Evolutionary conservation across 176 grass and related monocot genomes (phyloP).

Genomic region (Carex cristatella): DNA sequence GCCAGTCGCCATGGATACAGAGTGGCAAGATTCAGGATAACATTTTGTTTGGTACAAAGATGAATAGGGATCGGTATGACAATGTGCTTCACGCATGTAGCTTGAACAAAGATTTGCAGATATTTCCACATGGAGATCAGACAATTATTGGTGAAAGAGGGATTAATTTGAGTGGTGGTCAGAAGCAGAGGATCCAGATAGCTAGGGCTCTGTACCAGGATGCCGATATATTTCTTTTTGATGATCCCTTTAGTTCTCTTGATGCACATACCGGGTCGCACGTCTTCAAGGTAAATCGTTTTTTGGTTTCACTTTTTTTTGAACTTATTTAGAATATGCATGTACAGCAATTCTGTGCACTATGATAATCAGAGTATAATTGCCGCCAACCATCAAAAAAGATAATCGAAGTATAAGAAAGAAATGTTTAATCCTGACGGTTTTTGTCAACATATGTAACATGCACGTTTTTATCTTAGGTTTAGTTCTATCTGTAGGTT

Average conservation of each 20-base stretch:
- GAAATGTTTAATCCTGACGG: not conserved
- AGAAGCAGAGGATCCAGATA: slow-evolving; percentile 47
- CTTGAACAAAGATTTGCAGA: slow-evolving; percentile 45
- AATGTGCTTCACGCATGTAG: slow-evolving; percentile 36
- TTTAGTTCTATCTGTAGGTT: no score
- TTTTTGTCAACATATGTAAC: not conserved
- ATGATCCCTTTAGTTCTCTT: slow-evolving; percentile 42
- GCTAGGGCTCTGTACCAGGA: slow-evolving; percentile 46
- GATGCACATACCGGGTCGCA: slow-evolving; percentile 52
- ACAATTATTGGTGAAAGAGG: slow-evolving; percentile 44
- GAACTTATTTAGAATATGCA: not conserved
- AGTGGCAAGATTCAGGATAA: slow-evolving; percentile 46
- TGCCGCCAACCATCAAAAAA: no score
- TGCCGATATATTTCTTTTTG: slow-evolving; percentile 39
- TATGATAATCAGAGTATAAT: no score
- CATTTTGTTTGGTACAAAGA: slow-evolving; percentile 35
- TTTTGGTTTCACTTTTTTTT: not conserved
- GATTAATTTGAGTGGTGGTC: slow-evolving; percentile 43
- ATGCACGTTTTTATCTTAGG: no score
- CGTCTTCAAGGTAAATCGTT: slow-evolving; percentile 30
- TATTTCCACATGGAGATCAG: slow-evolving; percentile 37
- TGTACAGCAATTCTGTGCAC: no score
- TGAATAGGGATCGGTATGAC: slow-evolving; percentile 34
- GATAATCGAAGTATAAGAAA: no score
- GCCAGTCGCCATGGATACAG: slow-evolving; percentile 44